Conservation (phyloP, 2,329 filamentous ascomycete genomes). For the Sporothrix schenckii region DNA sequence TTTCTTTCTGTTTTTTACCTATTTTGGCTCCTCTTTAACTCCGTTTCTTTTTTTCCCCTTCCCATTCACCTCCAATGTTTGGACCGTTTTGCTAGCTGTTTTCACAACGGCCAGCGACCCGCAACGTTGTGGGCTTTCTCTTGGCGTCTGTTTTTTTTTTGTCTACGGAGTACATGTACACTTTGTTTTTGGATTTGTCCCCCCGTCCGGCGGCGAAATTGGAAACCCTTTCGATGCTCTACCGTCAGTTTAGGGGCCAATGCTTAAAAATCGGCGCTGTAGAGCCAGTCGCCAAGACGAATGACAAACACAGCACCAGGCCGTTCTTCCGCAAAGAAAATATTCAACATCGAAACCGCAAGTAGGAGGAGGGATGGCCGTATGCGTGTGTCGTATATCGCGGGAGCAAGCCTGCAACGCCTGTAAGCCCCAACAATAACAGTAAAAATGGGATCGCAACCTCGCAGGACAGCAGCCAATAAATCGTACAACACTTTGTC, state of each 20-base stretch:
- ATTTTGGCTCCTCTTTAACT: too few species aligned
- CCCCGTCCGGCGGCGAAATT: constrained; percentile 6
- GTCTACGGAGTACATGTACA: too few species aligned
- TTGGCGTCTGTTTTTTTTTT: background rate
- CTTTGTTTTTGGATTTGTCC: constrained; percentile 1
- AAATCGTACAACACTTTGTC: background rate
- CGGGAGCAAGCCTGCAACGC: background rate
- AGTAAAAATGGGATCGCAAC: background rate
- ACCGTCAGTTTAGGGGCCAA: background rate
- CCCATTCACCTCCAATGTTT: background rate
- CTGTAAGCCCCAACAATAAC: background rate
- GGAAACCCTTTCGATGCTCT: background rate
- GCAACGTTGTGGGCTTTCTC: background rate
- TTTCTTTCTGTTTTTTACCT: background rate
- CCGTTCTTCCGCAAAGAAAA: background rate
- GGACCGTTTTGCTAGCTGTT: background rate
- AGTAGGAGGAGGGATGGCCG: background rate
- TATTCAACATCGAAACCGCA: background rate
- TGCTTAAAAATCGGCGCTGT: constrained; percentile 19
- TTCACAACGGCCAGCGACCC: background rate
- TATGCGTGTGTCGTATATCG: background rate
- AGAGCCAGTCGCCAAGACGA: background rate
- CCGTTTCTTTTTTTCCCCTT: background rate
- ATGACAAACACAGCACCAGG: background rate
- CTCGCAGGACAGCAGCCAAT: background rate